Conservation (phyloP, 352 stramenopile genomes). For the Phytophthora pini region DNA sequence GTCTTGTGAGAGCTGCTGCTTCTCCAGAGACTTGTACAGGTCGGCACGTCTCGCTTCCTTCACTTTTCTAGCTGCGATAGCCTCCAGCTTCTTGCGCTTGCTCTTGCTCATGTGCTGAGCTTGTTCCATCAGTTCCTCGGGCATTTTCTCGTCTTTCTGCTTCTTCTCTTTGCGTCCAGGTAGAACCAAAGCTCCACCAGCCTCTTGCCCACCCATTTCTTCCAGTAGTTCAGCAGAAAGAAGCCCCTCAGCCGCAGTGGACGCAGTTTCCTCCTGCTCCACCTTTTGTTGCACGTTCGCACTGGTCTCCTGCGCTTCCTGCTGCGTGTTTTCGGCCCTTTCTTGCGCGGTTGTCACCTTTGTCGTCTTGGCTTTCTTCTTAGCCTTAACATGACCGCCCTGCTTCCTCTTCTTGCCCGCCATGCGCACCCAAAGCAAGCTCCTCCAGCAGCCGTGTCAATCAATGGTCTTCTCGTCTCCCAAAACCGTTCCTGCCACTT, state of each 20-base stretch:
- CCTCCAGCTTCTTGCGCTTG: constrained; percentile 86
- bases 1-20: constrained; percentile 60
- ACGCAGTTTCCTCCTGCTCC: neutral
- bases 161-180: constrained; percentile 59
- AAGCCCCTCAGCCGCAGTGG: constrained; percentile 34
- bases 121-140: constrained; percentile 67
- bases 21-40: constrained; percentile 82
- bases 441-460: constrained; percentile 6
- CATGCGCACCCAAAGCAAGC: constrained; percentile 28
- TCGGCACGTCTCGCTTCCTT: constrained; percentile 79
- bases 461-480: constrained; percentile 4
- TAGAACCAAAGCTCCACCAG: constrained; percentile 68
- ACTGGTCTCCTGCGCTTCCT: constrained; percentile 27
- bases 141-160: constrained; percentile 53
- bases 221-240: constrained; percentile 71
- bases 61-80: constrained; percentile 74
- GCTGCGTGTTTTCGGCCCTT: constrained; percentile 8
- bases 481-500: constrained; percentile 5
- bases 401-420: constrained; percentile 73
- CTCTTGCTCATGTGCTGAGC: constrained; percentile 77
- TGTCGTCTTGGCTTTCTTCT: constrained; percentile 55
- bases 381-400: constrained; percentile 34
- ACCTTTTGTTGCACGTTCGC: constrained; percentile 15
- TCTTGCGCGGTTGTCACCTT: constrained; percentile 15
- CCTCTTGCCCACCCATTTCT: constrained; percentile 65